Evolutionary conservation across 2,329 filamentous ascomycete genomes (phyloP).

Genomic region (Sporothrix sp.): DNA sequence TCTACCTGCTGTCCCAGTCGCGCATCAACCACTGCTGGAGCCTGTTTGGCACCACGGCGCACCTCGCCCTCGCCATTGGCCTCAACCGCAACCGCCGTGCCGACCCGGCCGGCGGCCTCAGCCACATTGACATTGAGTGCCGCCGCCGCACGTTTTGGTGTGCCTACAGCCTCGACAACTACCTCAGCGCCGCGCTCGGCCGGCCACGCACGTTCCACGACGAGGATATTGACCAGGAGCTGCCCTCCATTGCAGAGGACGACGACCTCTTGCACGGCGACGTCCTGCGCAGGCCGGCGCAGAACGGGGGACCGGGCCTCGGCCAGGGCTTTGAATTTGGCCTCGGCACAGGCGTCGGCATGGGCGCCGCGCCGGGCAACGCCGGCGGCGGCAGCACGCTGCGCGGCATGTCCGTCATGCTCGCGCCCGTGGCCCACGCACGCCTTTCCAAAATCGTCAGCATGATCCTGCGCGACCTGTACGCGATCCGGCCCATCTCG

Average conservation of each 20-base stretch:
- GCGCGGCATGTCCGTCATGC: conserved; percentile 9
- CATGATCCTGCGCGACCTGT: conserved; percentile 27
- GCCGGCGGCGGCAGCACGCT: not conserved
- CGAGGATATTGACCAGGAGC: conserved; percentile 54
- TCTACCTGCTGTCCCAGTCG: conserved; percentile 35
- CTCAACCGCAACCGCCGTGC: conserved; percentile 28
- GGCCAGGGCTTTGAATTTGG: not conserved
- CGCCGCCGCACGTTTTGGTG: conserved; percentile 49
- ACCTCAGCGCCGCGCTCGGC: conserved; percentile 52
- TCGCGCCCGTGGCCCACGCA: conserved; percentile 7
- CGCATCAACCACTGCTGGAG: conserved; percentile 40
- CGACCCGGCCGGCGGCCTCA: conserved; percentile 18
- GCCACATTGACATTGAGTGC: conserved; percentile 30
- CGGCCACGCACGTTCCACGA: conserved; percentile 52
- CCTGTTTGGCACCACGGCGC: conserved; percentile 33
- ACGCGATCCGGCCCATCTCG: conserved; percentile 28
- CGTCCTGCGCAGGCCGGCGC: not conserved
- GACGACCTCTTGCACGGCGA: conserved; percentile 29
- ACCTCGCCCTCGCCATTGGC: conserved; percentile 30
- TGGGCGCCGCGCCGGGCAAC: not conserved
- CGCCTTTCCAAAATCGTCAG: conserved; percentile 27
- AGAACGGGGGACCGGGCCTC: not conserved
- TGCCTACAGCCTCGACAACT: conserved; percentile 54
- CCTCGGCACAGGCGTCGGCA: not conserved
- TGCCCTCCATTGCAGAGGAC: conserved; percentile 47